These are phyloP conservation scores for Colletotrichum navitas DNA, from an alignment of 2,329 filamentous ascomycete genomes.

Conservation along the genomic window DNA sequence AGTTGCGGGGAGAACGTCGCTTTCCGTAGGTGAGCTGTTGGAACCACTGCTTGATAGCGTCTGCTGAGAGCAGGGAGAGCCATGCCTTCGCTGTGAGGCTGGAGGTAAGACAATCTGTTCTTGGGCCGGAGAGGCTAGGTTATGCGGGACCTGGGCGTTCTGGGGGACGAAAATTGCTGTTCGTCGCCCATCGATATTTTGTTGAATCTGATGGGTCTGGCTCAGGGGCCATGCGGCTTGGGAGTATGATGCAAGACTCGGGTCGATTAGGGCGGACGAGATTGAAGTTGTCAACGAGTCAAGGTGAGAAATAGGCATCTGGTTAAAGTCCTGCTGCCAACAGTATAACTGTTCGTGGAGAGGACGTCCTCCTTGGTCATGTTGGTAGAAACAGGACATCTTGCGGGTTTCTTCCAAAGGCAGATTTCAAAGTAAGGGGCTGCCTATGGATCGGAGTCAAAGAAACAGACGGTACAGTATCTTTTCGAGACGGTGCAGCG, in stretches of 20 bases:
- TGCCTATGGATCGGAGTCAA: not conserved
- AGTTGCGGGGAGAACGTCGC: constrained; percentile 55
- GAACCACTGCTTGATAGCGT: constrained; percentile 54
- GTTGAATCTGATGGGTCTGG: constrained; percentile 37
- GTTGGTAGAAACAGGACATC: constrained; percentile 25
- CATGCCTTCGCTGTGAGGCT: constrained; percentile 47
- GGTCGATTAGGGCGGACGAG: constrained; percentile 29
- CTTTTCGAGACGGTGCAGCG: not conserved
- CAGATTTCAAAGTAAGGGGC: not conserved
- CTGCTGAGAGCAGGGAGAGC: constrained; percentile 55
- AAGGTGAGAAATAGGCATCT: constrained; percentile 20
- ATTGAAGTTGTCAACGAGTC: constrained; percentile 5
- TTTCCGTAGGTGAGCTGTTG: constrained; percentile 56
- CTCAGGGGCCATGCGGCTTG: constrained; percentile 25
- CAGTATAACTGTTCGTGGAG: constrained; percentile 20
- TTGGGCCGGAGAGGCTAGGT: constrained; percentile 14
- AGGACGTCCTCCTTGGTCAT: constrained; percentile 22
- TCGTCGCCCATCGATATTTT: constrained; percentile 34
- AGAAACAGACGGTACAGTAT: not conserved
- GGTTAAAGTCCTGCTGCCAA: constrained; percentile 25
- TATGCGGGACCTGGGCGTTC: constrained; percentile 25
- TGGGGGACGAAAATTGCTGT: constrained; percentile 37
- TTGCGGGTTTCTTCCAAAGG: not conserved
- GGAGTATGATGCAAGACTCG: constrained; percentile 20
- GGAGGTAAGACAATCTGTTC: constrained; percentile 42